Evolutionary conservation across 2,329 filamentous ascomycete genomes (phyloP), one percentile per base, ranked within the genome.

Genomic region (Pseudogymnoascus sp.): DNA sequence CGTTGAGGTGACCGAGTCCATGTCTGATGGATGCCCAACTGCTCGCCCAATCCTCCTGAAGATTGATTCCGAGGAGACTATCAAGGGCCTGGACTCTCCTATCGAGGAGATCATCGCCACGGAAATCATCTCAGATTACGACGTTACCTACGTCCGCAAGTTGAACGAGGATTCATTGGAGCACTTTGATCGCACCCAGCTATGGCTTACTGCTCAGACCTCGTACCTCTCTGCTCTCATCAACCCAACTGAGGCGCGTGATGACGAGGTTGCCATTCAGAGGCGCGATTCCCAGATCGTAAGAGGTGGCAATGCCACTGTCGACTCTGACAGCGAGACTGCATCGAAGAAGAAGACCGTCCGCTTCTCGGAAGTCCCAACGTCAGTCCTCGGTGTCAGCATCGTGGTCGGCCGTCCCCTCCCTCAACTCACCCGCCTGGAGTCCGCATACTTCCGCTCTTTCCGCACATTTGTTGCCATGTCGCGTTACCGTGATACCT

Each of bases 391-490:
- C 62, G 64, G 5, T 34, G 60, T 44, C 18, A 64, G 66, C 36
- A 62, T 61, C 8, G 63, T 63, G 16, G 70, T 75, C 44, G 81
- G 82, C 23, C 79, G 79, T 69, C 76, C 75, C 37, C 76, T 86
- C 16, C 83, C 83, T 8, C 67, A 68, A 60, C 70, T 82, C 63
- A 78, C 81, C 75, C 80, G 79, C 64, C 79, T 84, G 71, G 90
- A 95, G 71, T 88, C 89, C 3, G 89, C 93, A 4, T 97, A 96
- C 76, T 93, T 92, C 77, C 88, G 90, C 66, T 91, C 91, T 8
- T 97, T 96, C 74, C 87, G 91, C 69, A 86, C 89, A 71, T 83
- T 90, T 68, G 78, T 87, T 53, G 82, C 89, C 64, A 84, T 84
- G 34, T 85, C 85, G 12, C 85, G 84, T 63, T 80, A 81, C 62